Base-by-base conservation (phyloP, 83 land plant genomes). In the Isoetes engelmannii region DNA sequence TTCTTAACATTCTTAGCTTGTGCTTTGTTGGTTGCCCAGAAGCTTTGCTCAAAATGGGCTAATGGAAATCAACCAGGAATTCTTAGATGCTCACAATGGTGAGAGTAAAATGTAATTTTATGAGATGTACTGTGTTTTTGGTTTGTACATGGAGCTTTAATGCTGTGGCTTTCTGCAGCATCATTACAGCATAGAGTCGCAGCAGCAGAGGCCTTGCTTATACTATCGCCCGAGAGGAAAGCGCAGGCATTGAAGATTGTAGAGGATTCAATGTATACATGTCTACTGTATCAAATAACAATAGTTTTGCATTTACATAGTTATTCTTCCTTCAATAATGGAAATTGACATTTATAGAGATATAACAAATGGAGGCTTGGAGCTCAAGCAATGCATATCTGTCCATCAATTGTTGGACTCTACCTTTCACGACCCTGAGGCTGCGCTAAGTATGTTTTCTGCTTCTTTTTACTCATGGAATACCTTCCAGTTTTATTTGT, bases 141-240 rank as follows among this genome's bases (percentile, higher is more conserved):
- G 12, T 6, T 64, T 17, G 0, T 59, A 59, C 1, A 7, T 12
- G 19, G 10, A 18, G 12, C 1, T 19, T 19, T 59, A 59, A 12
- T 59, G 12, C 20, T 59, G 10, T 59, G 15, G 67, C 72, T 7
- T 44, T 71, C 3, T 18, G n/a, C 69, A 93, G 99, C 82, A 79
- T 90, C 99, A 17, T 79, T 94, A 78, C 75, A 77, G 81, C 99
- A 94, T 72, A 90, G 99, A 76, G 90, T 86, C 19, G 97, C 92
- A 5, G 96, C 81, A 64, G 99, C 97, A 45, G 99, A 94, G 83
- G 81, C 90, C 84, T 74, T 86, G 8, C 74, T 68, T 81, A 70
- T 88, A 48, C 74, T 90, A 49, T 82, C 83, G 37, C 90, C 99
- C 20, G 83, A 76, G 44, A 79, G 72, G 70, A 94, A 85, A 61